Evolutionary conservation across 345 rosid genomes (phyloP).

Genomic region (Linum tenue): DNA sequence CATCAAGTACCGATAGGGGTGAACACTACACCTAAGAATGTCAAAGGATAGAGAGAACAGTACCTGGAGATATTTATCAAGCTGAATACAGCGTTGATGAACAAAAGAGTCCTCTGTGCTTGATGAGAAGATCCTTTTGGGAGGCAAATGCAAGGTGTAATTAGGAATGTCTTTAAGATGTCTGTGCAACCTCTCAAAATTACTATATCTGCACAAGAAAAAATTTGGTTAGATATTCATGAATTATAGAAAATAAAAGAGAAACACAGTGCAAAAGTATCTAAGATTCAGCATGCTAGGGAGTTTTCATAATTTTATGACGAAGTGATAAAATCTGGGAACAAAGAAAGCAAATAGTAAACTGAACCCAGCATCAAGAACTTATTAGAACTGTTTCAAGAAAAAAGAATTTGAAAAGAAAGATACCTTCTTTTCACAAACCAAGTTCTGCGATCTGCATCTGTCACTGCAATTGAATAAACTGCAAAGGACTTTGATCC

Average conservation of each 20-base stretch:
- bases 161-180: slow-evolving; percentile 95
- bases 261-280: slow-evolving; percentile 7
- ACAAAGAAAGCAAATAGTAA: not conserved
- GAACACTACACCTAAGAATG: slow-evolving; percentile 12
- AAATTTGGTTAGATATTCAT: not conserved
- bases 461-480: slow-evolving; percentile 95
- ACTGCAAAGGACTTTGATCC: slow-evolving; percentile 96
- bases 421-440: slow-evolving; percentile 91
- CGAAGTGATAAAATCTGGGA: not conserved
- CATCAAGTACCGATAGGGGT: slow-evolving; percentile 12
- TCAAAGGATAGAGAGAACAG: slow-evolving; percentile 12
- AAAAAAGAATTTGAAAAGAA: slow-evolving; percentile 20
- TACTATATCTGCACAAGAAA: slow-evolving; percentile 65
- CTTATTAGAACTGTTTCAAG: no score
- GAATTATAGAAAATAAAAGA: not conserved
- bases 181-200: slow-evolving; percentile 88
- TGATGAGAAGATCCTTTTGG: slow-evolving; percentile 97
- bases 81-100: slow-evolving; percentile 96
- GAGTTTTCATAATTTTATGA: not conserved
- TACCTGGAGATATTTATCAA: slow-evolving; percentile 90
- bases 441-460: slow-evolving; percentile 69
- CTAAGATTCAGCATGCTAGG: not conserved
- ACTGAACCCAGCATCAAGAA: not conserved
- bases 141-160: slow-evolving; percentile 91
- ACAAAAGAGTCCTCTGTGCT: slow-evolving; percentile 98